A percentile compares a stretch with the other conserved stretches of the same genome.
phyloP scores from a whole-genome alignment of 129 eudicot species.

The Saussurea involucrata region DNA sequence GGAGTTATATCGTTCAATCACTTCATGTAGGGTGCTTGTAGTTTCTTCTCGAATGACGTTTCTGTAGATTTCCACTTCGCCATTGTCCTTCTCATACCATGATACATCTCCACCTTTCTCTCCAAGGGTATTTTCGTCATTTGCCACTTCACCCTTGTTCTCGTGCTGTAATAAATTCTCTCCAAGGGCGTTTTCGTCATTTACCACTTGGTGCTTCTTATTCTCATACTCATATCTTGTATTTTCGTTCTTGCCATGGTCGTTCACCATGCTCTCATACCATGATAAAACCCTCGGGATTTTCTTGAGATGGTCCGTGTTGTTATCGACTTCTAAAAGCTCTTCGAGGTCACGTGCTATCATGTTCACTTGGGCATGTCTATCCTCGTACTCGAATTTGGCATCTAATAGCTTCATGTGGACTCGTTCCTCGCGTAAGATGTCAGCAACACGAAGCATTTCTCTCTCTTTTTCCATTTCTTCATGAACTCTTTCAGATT shows the following conservation, averaged over 20 bases:
- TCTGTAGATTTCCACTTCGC: not conserved
- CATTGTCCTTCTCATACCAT: not conserved
- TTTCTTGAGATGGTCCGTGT: constrained; percentile 2
- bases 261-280: constrained; percentile 13
- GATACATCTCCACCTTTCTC: not conserved
- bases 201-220: not conserved
- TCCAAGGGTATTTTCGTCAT: constrained; percentile 13
- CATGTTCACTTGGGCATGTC: constrained; percentile 60
- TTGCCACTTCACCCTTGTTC: constrained; percentile 26
- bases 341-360: constrained; percentile 60
- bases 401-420: constrained; percentile 96
- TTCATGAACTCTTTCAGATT: constrained; percentile 49
- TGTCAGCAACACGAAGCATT: constrained; percentile 92
- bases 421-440: constrained; percentile 79
- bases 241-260: not conserved
- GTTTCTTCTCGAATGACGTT: not conserved
- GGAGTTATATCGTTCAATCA: constrained; percentile 26
- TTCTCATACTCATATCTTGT: constrained; percentile 26
- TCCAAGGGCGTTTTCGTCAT: constrained; percentile 36
- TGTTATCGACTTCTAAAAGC: constrained; percentile 39
- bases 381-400: constrained; percentile 77
- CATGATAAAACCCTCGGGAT: constrained; percentile 27
- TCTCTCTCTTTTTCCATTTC: constrained; percentile 89
- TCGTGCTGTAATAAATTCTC: constrained; percentile 17
- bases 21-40: constrained; percentile 11